Percentiles rank a stretch among this genome's conserved stretches.
These are phyloP conservation scores for Solanum clarkiae DNA, from an alignment of 257 asterid genomes.

Conservation along the genomic window DNA sequence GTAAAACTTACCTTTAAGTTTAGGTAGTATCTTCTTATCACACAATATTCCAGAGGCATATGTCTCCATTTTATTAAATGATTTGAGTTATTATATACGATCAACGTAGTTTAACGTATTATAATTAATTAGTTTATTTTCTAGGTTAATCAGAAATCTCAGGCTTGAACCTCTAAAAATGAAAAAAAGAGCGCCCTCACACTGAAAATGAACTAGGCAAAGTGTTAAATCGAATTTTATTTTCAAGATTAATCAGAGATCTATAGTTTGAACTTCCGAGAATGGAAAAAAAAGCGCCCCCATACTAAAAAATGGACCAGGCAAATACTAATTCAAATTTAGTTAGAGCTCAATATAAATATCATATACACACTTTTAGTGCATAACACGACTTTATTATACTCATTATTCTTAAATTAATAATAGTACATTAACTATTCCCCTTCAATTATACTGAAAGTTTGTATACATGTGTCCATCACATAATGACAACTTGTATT, in stretches of 20 bases:
- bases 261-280: too few relatives aligned
- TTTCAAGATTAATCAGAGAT: too few relatives aligned
- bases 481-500: neutral
- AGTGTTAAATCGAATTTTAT: too few relatives aligned
- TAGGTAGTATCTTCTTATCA: too few relatives aligned
- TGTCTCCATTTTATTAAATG: neutral
- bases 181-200: too few relatives aligned
- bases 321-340: fast-evolving
- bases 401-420: neutral
- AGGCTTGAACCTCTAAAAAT: fast-evolving
- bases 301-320: neutral
- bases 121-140: neutral
- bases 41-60: too few relatives aligned
- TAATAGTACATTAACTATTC: neutral
- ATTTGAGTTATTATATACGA: neutral
- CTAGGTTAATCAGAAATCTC: neutral
- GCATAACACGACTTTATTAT: neutral
- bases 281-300: too few relatives aligned
- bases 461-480: neutral
- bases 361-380: neutral
- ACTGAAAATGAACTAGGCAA: too few relatives aligned
- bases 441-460: neutral
- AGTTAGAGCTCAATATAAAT: fast-evolving
- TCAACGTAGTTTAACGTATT: neutral
- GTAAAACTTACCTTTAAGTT: too few relatives aligned